Evolutionary conservation across 2,329 filamentous ascomycete species (phyloP).

Genomic region (Lecanosticta acicola): DNA sequence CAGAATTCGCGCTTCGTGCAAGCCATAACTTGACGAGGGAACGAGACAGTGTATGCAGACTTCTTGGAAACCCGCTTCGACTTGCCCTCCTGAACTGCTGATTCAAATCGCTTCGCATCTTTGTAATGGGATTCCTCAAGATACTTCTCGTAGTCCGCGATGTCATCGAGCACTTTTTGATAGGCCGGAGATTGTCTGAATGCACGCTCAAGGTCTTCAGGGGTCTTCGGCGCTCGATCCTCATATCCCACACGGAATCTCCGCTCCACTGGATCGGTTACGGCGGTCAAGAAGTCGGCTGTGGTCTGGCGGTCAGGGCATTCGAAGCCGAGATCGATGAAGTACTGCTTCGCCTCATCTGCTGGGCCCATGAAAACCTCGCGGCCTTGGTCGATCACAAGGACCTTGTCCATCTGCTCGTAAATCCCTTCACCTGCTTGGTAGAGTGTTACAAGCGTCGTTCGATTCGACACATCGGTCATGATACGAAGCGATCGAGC

Average conservation of each 20-base stretch:
- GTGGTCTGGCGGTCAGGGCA: slow-evolving; percentile 61
- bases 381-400: slow-evolving; percentile 68
- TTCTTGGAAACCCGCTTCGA: slow-evolving; percentile 60
- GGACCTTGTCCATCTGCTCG: slow-evolving; percentile 71
- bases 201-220: slow-evolving; percentile 61
- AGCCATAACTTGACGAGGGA: slow-evolving; percentile 64
- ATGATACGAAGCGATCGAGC: slow-evolving; percentile 71
- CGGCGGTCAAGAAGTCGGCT: slow-evolving; percentile 69
- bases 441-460: slow-evolving; percentile 66
- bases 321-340: slow-evolving; percentile 59
- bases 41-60: slow-evolving; percentile 71
- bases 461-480: slow-evolving; percentile 69
- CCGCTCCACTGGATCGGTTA: slow-evolving; percentile 68
- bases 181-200: slow-evolving; percentile 62
- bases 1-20: slow-evolving; percentile 69
- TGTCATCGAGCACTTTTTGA: slow-evolving; percentile 54
- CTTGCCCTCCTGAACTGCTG: slow-evolving; percentile 60
- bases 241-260: slow-evolving; percentile 62
- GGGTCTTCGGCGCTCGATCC: slow-evolving; percentile 60
- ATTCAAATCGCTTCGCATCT: slow-evolving; percentile 58
- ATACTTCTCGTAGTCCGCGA: slow-evolving; percentile 55
- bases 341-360: slow-evolving; percentile 58
- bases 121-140: slow-evolving; percentile 53
- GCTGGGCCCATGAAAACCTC: slow-evolving; percentile 62
- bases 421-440: slow-evolving; percentile 67